Percentiles rank a stretch among this genome's conserved stretches.
Evolutionary conservation across 805 yeast genomes (phyloP).

Genomic region (Pichia phayaonensis): DNA sequence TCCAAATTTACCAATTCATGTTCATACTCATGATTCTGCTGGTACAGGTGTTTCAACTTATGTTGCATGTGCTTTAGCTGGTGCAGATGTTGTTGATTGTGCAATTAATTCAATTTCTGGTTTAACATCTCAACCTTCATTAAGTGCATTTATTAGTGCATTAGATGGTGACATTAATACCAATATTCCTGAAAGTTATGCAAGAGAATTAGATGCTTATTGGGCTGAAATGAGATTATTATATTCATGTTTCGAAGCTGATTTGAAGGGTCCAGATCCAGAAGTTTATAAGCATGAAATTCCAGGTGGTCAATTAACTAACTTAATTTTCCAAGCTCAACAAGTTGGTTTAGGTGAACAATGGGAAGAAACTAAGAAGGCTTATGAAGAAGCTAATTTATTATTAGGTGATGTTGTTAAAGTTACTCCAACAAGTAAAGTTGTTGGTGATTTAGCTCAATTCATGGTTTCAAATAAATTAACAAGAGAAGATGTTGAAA

Average conservation of each 20-base stretch:
- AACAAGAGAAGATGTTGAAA: constrained; percentile 73
- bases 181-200: constrained; percentile 56
- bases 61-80: constrained; percentile 90
- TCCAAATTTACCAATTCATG: constrained; percentile 95
- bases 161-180: constrained; percentile 79
- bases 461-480: constrained; percentile 96
- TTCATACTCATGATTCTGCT: constrained; percentile 98
- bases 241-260: constrained; percentile 96
- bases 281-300: constrained; percentile 98
- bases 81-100: constrained; percentile 97
- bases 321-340: constrained; percentile 97
- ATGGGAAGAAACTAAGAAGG: constrained; percentile 94
- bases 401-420: constrained; percentile 94
- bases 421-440: constrained; percentile 99
- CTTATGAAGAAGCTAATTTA: constrained; percentile 85
- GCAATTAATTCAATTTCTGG: constrained; percentile 98
- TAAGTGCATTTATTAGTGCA: constrained; percentile 88
- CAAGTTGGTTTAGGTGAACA: constrained; percentile 96
- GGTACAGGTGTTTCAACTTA: constrained; percentile 98
- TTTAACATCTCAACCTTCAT: constrained; percentile 95
- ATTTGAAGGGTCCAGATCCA: constrained; percentile 98
- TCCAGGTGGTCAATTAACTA: constrained; percentile 99
- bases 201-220: constrained; percentile 83
- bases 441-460: constrained; percentile 99
- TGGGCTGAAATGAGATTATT: constrained; percentile 99